Conservation (phyloP, 805 yeast species). For the Pichia nakasei region DNA sequence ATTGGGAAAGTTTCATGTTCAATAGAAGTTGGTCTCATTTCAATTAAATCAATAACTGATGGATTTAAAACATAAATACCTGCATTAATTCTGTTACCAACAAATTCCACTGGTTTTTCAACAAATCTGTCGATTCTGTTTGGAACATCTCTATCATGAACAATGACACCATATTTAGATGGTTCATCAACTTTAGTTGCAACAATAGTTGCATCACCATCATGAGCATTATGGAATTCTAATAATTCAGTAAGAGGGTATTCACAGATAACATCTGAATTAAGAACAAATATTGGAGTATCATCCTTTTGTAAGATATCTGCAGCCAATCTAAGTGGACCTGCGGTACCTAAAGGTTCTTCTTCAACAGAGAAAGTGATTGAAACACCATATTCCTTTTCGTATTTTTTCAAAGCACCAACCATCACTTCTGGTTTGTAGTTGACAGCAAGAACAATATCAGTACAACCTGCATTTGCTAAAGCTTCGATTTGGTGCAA, state of each 20-base stretch:
- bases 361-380: slow-evolving; percentile 98
- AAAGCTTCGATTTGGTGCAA: slow-evolving; percentile 97
- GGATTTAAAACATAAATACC: slow-evolving; percentile 99
- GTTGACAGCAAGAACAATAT: slow-evolving; percentile 96
- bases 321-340: slow-evolving; percentile 97
- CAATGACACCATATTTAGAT: slow-evolving; percentile 98
- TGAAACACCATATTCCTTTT: slow-evolving; percentile 84
- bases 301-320: slow-evolving; percentile 87
- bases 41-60: slow-evolving; percentile 90
- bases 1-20: slow-evolving; percentile 99
- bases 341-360: slow-evolving; percentile 99
- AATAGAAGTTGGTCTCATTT: slow-evolving; percentile 96
- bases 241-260: slow-evolving; percentile 93
- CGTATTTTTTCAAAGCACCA: slow-evolving; percentile 86
- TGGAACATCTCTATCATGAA: slow-evolving; percentile 90
- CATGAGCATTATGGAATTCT: slow-evolving; percentile 88
- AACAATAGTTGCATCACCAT: slow-evolving; percentile 96
- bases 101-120: slow-evolving; percentile 98
- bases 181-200: slow-evolving; percentile 99
- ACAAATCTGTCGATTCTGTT: slow-evolving; percentile 97
- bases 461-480: slow-evolving; percentile 97
- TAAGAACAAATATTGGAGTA: slow-evolving; percentile 93
- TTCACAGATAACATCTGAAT: slow-evolving; percentile 98
- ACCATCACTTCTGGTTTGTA: slow-evolving; percentile 99
- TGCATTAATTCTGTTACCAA: slow-evolving; percentile 99